These are phyloP conservation scores for Pseudocercospora fuligena DNA, from an alignment of 2,329 filamentous ascomycete species.

Conservation along the genomic window DNA sequence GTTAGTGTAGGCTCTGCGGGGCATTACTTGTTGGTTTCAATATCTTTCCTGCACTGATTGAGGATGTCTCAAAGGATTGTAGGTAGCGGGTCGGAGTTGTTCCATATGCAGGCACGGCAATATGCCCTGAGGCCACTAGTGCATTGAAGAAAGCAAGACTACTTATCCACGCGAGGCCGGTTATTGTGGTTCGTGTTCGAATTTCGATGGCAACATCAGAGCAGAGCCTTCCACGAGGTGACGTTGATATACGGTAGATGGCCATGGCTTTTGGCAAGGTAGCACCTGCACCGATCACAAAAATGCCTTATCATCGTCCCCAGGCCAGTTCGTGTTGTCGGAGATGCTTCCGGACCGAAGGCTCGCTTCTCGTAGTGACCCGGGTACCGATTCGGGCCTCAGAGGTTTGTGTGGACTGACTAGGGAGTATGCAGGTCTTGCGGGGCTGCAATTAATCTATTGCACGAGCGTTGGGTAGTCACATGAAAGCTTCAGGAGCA, in stretches of 20 bases:
- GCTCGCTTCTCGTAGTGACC: neutral
- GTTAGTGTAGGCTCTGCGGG: neutral
- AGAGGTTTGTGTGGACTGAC: neutral
- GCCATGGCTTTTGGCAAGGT: neutral
- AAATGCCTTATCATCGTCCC: neutral
- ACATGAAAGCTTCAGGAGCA: neutral
- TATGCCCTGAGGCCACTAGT: neutral
- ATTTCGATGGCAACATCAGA: neutral
- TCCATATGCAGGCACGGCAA: neutral
- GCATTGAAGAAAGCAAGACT: neutral
- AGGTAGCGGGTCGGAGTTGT: constrained; percentile 1
- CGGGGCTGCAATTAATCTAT: constrained; percentile 8
- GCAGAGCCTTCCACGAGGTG: neutral
- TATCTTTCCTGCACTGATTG: neutral
- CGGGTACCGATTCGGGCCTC: constrained; percentile 3
- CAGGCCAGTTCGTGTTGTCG: neutral
- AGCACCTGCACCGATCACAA: neutral
- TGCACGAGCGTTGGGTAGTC: constrained; percentile 3
- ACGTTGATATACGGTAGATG: neutral
- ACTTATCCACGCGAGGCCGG: neutral
- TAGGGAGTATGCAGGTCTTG: neutral
- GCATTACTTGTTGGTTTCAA: neutral
- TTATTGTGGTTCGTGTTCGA: neutral
- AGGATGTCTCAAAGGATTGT: neutral
- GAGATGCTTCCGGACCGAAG: neutral